Conservation (phyloP, 805 yeast species). For the Nakazawaea molendinolei region DNA sequence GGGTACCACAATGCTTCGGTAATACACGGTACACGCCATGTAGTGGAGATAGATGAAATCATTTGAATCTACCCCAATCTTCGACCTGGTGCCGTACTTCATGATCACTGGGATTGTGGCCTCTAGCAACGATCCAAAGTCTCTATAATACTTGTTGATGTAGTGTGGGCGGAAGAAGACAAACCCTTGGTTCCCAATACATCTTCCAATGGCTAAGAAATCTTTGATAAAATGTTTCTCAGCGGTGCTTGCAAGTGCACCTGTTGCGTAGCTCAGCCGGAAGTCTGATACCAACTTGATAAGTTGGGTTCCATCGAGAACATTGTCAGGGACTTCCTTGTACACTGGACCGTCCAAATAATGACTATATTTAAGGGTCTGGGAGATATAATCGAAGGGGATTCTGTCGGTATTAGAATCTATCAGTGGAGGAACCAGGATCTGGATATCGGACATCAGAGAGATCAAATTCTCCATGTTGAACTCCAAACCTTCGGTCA, state of each 20-base stretch:
- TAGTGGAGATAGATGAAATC: neutral
- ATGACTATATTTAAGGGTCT: slow-evolving; percentile 3
- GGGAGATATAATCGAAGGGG: slow-evolving; percentile 9
- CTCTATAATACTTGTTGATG: slow-evolving; percentile 6
- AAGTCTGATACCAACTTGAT: neutral
- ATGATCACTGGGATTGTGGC: no score
- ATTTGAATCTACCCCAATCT: neutral
- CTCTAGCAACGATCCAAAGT: neutral
- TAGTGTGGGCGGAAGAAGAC: slow-evolving; percentile 8
- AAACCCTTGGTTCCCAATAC: slow-evolving; percentile 2
- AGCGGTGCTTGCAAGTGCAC: no score
- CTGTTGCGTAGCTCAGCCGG: no score
- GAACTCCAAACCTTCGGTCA: slow-evolving; percentile 9
- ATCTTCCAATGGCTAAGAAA: neutral
- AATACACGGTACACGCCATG: neutral
- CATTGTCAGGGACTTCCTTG: neutral
- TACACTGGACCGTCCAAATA: slow-evolving; percentile 6
- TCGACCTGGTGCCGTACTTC: neutral
- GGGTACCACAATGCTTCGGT: slow-evolving; percentile 4
- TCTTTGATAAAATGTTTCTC: neutral
- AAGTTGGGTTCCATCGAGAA: neutral
- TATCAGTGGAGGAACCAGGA: neutral
- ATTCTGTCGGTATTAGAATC: neutral
- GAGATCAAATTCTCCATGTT: neutral
- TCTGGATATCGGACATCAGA: slow-evolving; percentile 3